Conservation (phyloP, 768 basidiomycete genomes). For the Boletales sp. region DNA sequence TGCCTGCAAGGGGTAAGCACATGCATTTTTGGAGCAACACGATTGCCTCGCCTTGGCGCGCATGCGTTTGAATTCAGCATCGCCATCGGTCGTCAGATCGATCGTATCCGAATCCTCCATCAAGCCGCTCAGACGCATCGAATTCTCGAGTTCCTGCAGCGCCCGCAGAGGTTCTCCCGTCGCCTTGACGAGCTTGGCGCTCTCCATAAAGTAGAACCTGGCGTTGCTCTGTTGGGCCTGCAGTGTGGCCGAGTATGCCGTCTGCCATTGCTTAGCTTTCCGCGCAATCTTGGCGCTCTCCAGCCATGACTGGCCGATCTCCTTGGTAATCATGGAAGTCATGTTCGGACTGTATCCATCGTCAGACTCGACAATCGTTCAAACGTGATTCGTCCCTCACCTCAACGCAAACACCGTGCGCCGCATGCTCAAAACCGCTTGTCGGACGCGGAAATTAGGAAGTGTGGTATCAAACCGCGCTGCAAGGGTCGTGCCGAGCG, state of each 20-base stretch:
- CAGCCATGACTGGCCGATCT: slow-evolving; percentile 86
- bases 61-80: slow-evolving; percentile 46
- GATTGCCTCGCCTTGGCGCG: slow-evolving; percentile 62
- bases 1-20: slow-evolving; percentile 43
- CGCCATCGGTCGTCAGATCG: slow-evolving; percentile 53
- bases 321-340: slow-evolving; percentile 41
- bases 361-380: slow-evolving; percentile 7
- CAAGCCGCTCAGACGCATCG: slow-evolving; percentile 53
- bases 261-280: slow-evolving; percentile 94
- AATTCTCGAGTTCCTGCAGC: slow-evolving; percentile 79
- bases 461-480: slow-evolving; percentile 72
- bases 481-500: slow-evolving; percentile 40
- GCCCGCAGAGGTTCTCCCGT: slow-evolving; percentile 82
- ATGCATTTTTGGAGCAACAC: not conserved
- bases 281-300: slow-evolving; percentile 93
- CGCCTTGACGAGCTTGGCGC: slow-evolving; percentile 79
- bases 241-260: slow-evolving; percentile 91
- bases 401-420: slow-evolving; percentile 75
- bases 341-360: slow-evolving; percentile 14
- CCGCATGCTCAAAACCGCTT: slow-evolving; percentile 86
- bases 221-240: slow-evolving; percentile 78
- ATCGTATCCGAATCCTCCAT: slow-evolving; percentile 44
- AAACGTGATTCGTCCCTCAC: slow-evolving; percentile 39
- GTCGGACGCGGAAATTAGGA: slow-evolving; percentile 85
- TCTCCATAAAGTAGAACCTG: slow-evolving; percentile 82